Base-by-base conservation (phyloP, 2,329 filamentous ascomycete genomes). In the Chaetothyriales sp. region DNA sequence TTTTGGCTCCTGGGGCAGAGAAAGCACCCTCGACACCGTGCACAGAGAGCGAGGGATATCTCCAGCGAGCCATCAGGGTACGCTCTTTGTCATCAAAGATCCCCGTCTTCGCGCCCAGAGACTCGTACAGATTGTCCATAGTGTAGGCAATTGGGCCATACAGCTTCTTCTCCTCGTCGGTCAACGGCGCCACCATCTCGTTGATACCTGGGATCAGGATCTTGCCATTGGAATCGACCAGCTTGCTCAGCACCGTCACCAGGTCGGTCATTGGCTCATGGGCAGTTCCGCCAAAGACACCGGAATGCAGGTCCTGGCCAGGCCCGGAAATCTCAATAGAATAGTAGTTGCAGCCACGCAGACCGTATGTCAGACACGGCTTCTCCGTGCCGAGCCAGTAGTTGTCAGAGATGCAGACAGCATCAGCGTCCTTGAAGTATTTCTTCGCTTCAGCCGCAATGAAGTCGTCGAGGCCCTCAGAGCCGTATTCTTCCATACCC, bases 341-440 rank as follows among this genome's bases (percentile, higher is more conserved):
- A 75, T 96, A 98, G 78, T 98, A 98, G 74, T 93, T 96, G 80
- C 86, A 93, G 49, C 92, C 92, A 59, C 92, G 85, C 56, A 98
- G 83, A 61, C 92, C 92, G 67, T 98, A 98, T 8, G 92, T 98
- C 64, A 98, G 72, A 69, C 92, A 98, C 10, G 92, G 92, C 77
- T 95, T 95, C 77, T 96, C 88, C 5, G 92, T 96, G 53, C 92
- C 92, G 43, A 98, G 81, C 92, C 92, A 98, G 80, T 98, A 98
- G 78, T 98, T 98, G 70, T 98, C 92, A 46, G 87, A 95, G 66
- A 98, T 98, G 73, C 92, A 98, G 54, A 96, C 87, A 5, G 89
- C 92, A 60, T 98, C 92, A 36, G 88, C 81, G 62, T 95, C 90
- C 63, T 87, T 87, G 73, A 98, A 98, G 75, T 83, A 96, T 62